These are phyloP conservation scores for Ophiostoma fasciatum DNA, from an alignment of 2,329 filamentous ascomycete species.

Conservation along the genomic window DNA sequence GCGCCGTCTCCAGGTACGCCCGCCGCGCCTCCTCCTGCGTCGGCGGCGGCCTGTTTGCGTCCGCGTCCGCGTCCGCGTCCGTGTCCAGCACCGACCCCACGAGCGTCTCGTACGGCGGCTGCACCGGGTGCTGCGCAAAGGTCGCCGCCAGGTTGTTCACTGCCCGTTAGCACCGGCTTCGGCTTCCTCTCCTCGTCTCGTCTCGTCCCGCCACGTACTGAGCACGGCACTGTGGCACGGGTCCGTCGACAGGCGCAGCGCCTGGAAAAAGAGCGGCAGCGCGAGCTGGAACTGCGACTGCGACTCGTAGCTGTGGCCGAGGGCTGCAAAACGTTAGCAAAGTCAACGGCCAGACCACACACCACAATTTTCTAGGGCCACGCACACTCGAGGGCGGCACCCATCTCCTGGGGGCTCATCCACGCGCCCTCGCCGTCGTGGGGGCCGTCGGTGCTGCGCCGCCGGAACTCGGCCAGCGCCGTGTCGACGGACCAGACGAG, in stretches of 20 bases:
- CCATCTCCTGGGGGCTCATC: conserved; percentile 56
- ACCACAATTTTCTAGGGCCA: conserved; percentile 2
- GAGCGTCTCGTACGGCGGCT: conserved; percentile 19
- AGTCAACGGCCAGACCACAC: background rate
- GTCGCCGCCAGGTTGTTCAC: conserved; percentile 71
- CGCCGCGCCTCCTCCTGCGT: conserved; percentile 31
- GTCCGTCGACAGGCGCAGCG: conserved; percentile 50
- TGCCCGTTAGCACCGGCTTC: too few species aligned
- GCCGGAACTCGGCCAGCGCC: conserved; percentile 55
- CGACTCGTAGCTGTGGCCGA: conserved; percentile 63
- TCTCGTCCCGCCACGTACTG: conserved; percentile 33
- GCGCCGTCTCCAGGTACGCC: conserved; percentile 52
- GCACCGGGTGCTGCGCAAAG: conserved; percentile 51
- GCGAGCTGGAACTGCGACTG: conserved; percentile 66
- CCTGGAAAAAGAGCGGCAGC: conserved; percentile 74
- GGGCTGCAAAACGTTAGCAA: conserved; percentile 27
- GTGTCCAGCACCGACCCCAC: conserved; percentile 10
- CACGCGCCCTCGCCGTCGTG: conserved; percentile 57
- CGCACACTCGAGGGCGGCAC: conserved; percentile 55
- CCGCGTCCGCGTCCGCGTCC: background rate
- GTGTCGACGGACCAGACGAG: conserved; percentile 74
- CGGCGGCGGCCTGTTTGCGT: background rate
- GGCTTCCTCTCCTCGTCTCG: too few species aligned
- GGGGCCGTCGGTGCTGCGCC: conserved; percentile 51
- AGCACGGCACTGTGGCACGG: conserved; percentile 69